Percentiles rank a stretch among this genome's conserved stretches.
phyloP scores from a whole-genome alignment of 495 filamentous ascomycete genomes.

The Neurospora cerealis region DNA sequence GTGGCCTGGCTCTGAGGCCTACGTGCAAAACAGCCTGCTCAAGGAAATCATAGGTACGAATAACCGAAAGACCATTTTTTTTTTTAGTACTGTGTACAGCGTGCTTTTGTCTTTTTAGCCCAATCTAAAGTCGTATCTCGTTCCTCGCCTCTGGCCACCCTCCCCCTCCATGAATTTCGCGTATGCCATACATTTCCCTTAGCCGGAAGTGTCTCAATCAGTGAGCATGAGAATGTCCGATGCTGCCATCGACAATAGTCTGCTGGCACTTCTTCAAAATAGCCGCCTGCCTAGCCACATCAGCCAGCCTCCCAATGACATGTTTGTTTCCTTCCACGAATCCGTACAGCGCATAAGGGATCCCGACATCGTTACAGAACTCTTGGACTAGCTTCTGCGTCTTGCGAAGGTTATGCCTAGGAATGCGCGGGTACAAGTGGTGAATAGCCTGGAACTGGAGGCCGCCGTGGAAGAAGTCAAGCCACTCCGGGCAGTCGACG shows the following conservation, averaged over 20 bases:
- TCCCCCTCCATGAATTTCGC: background rate
- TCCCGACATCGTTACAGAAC: constrained; percentile 83
- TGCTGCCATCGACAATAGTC: constrained; percentile 31
- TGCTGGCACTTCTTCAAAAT: constrained; percentile 83
- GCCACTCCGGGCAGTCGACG: constrained; percentile 87
- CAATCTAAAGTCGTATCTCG: background rate
- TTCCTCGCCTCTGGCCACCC: background rate
- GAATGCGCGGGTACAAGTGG: constrained; percentile 89
- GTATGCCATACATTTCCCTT: background rate
- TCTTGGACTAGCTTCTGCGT: constrained; percentile 77
- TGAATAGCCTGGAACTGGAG: constrained; percentile 96
- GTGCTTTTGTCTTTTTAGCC: background rate
- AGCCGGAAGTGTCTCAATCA: background rate
- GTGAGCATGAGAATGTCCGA: constrained; percentile 20
- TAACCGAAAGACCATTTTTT: background rate
- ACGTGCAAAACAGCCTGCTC: background rate
- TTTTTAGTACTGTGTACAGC: background rate
- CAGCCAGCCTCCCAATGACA: constrained; percentile 73
- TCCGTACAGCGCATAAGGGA: constrained; percentile 89
- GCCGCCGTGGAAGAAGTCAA: constrained; percentile 94
- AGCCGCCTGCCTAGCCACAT: constrained; percentile 77
- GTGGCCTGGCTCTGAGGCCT: background rate
- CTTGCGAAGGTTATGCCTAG: constrained; percentile 79
- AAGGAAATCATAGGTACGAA: background rate
- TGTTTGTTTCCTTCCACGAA: constrained; percentile 88